Base-by-base conservation (phyloP, 352 stramenopile species). In the Phytophthora hybrid region DNA sequence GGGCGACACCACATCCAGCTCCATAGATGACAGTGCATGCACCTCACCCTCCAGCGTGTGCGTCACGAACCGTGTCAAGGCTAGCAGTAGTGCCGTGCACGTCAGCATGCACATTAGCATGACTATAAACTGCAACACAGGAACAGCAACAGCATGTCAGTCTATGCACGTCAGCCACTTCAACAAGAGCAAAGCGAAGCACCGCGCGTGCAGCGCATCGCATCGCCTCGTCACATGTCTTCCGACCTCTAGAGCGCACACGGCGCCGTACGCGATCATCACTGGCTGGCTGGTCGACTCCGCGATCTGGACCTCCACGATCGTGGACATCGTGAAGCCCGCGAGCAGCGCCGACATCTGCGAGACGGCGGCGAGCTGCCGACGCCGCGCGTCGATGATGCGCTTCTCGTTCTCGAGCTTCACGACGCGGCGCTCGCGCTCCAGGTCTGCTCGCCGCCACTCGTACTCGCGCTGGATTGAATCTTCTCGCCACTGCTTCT, bases 401-500 rank as follows among this genome's bases (percentile, higher is more conserved):
- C 83, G 84, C 73, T 93, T 92, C 74, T 95, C 88, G 75, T 91
- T 93, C 77, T 91, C 86, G 58, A 95, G 84, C 73, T 95, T 95
- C 60, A 89, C 61, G 34, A 93, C 77, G 31, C 88, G 88, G 0
- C 83, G 80, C 58, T 91, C 83, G 32, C 88, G 83, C 74, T 92
- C 85, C 10, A 93, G 62, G 49, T 95, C 88, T 63, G 84, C 83
- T 37, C 87, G 79, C 2, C 88, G 80, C 88, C 88, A 95, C 59
- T 88, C 77, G 54, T 89, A 77, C 49, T 92, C 82, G 54, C 88
- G 85, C 62, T 81, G 76, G 32, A 93, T 88, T 2, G 85, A 78
- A 70, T 95, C 88, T 63, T 93, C 85, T 14, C 86, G 82, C 83
- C 85, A 93, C 73, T 95, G 88, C 69, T 91, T 93, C 73, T 92